phyloP scores from a whole-genome alignment of 2,329 filamentous ascomycete species.

The Arthroderma sp. region DNA sequence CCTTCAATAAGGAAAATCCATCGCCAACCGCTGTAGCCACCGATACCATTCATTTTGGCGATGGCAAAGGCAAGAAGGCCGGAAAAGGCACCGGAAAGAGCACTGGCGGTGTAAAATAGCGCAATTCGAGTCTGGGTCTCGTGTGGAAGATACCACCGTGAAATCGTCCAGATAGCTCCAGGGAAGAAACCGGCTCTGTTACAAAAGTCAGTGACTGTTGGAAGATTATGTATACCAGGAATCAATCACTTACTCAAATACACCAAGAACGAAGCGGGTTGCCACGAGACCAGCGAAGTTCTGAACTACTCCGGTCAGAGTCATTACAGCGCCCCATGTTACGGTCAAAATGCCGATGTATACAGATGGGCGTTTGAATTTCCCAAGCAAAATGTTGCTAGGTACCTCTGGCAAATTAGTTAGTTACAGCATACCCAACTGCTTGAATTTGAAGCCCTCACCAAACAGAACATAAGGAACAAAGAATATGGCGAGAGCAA shows the following conservation, averaged over 20 bases:
- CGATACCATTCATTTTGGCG: conserved; percentile 18
- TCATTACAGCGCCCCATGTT: conserved; percentile 17
- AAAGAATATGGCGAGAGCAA: conserved; percentile 23
- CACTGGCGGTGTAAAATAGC: conserved; percentile 47
- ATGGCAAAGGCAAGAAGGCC: conserved; percentile 42
- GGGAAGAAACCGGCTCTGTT: conserved; percentile 37
- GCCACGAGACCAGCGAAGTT: conserved; percentile 37
- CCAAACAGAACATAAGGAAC: conserved; percentile 18
- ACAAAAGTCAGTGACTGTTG: too few species aligned
- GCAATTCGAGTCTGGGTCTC: conserved; percentile 47
- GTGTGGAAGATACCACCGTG: conserved; percentile 50
- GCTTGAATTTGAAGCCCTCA: conserved; percentile 17
- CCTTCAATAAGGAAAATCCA: conserved; percentile 28
- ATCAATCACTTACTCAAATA: conserved; percentile 26
- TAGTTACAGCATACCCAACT: conserved; percentile 6
- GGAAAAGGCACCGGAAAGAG: conserved; percentile 48
- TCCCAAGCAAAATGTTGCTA: conserved; percentile 38
- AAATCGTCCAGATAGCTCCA: conserved; percentile 44
- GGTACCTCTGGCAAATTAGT: conserved; percentile 27
- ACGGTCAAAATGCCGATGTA: conserved; percentile 14
- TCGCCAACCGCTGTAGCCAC: conserved; percentile 18
- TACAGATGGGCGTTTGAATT: conserved; percentile 20
- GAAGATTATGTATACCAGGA: too few species aligned
- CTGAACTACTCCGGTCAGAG: conserved; percentile 27
- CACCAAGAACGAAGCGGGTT: conserved; percentile 39